phyloP scores from a whole-genome alignment of 1,284 basidiomycete genomes.

The Microbotryum lychnidis-dioicae region DNA sequence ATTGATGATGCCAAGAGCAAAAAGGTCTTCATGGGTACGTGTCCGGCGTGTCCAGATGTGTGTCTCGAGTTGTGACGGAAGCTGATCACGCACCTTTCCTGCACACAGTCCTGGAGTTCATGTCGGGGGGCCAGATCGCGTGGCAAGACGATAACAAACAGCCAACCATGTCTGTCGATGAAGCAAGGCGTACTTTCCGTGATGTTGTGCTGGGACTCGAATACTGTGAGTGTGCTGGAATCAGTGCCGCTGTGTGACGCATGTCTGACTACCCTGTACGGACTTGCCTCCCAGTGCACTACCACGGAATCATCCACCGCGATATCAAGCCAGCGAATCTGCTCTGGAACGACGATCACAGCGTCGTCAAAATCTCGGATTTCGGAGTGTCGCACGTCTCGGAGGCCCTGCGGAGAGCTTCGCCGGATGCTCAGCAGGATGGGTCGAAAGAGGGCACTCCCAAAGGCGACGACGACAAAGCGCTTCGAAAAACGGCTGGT shows the following conservation, averaged over 20 bases:
- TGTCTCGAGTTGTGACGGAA: background rate
- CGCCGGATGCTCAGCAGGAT: slow-evolving; percentile 41
- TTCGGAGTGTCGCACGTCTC: slow-evolving; percentile 97
- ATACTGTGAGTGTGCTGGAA: slow-evolving; percentile 56
- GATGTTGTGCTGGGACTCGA: slow-evolving; percentile 90
- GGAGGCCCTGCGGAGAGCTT: slow-evolving; percentile 62
- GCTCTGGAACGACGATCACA: slow-evolving; percentile 67
- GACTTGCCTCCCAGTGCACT: slow-evolving; percentile 59
- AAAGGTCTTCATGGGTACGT: slow-evolving; percentile 86
- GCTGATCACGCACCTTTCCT: background rate
- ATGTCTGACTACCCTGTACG: background rate
- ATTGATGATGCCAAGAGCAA: slow-evolving; percentile 86
- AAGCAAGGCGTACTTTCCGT: slow-evolving; percentile 77
- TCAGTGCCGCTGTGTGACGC: slow-evolving; percentile 15
- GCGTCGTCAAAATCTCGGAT: slow-evolving; percentile 89
- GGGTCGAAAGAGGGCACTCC: slow-evolving; percentile 48
- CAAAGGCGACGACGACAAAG: slow-evolving; percentile 63
- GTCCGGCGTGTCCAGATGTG: background rate
- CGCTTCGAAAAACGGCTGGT: slow-evolving; percentile 86
- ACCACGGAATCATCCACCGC: slow-evolving; percentile 96
- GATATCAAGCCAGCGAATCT: slow-evolving; percentile 99
- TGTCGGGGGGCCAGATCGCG: slow-evolving; percentile 85
- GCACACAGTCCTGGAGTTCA: slow-evolving; percentile 80
- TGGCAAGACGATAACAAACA: slow-evolving; percentile 60
- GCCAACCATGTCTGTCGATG: slow-evolving; percentile 71